These are phyloP conservation scores for Fagopyrum homotropicum DNA, from an alignment of 148 eudicot genomes.

Conservation along the genomic window DNA sequence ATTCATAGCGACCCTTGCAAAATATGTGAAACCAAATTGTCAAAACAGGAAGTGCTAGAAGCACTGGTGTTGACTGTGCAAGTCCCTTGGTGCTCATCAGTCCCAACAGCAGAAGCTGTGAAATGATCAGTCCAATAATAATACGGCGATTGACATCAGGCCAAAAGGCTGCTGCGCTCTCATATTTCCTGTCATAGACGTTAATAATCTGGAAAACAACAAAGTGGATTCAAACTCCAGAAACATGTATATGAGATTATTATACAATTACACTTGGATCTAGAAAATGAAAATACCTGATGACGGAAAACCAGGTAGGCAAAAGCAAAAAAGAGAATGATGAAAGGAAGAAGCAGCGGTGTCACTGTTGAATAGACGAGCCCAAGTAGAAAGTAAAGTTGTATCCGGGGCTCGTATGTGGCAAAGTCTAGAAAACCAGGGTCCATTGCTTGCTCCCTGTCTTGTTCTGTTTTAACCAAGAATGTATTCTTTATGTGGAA, in stretches of 20 bases:
- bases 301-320: constrained; percentile 15
- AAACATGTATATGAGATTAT: background rate
- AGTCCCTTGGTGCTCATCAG: constrained; percentile 10
- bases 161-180: constrained; percentile 15
- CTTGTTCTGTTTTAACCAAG: constrained; percentile 14
- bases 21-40: constrained; percentile 14
- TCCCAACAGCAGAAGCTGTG: constrained; percentile 15
- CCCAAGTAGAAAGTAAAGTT: constrained; percentile 13
- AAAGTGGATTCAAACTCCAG: background rate
- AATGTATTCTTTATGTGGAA: constrained; percentile 9
- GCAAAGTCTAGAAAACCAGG: constrained; percentile 15
- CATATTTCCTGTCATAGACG: constrained; percentile 9
- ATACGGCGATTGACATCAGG: constrained; percentile 10
- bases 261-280: too few species aligned
- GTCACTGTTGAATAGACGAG: constrained; percentile 12
- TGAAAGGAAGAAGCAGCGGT: constrained; percentile 11
- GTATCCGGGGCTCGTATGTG: constrained; percentile 12
- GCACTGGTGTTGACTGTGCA: constrained; percentile 8
- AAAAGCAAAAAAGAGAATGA: constrained; percentile 14
- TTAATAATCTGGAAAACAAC: constrained; percentile 8
- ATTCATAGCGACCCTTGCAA: constrained; percentile 14
- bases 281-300: background rate
- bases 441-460: constrained; percentile 16
- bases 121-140: constrained; percentile 9
- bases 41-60: constrained; percentile 8